phyloP scores from a whole-genome alignment of 2,329 filamentous ascomycete species.

The Penicillium thymicola region DNA sequence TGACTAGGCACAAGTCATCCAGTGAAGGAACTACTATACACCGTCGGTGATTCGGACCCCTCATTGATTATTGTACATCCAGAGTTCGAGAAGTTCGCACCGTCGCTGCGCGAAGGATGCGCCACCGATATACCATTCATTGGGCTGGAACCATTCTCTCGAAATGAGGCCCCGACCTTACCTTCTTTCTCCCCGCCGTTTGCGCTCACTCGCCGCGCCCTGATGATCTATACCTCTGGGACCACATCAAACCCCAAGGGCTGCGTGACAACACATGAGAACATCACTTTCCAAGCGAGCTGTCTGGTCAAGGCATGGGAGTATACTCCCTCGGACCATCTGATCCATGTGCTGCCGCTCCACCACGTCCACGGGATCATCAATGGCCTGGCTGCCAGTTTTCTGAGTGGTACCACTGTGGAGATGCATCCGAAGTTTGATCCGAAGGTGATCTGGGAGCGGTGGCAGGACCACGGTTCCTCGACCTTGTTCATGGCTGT shows the following conservation, averaged over 20 bases:
- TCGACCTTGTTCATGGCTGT: constrained; percentile 52
- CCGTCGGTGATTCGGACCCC: constrained; percentile 42
- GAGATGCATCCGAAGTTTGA: constrained; percentile 50
- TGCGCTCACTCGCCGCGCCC: constrained; percentile 31
- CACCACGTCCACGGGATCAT: constrained; percentile 53
- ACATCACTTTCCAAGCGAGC: constrained; percentile 34
- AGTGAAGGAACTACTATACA: constrained; percentile 42
- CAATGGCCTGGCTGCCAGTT: constrained; percentile 48
- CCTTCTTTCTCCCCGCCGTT: constrained; percentile 33
- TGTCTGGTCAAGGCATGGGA: constrained; percentile 33
- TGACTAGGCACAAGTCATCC: constrained; percentile 41
- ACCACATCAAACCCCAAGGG: constrained; percentile 44
- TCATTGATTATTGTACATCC: constrained; percentile 43
- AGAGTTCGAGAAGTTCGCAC: constrained; percentile 35
- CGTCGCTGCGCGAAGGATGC: constrained; percentile 30
- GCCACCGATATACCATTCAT: constrained; percentile 32
- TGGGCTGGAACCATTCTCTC: constrained; percentile 26
- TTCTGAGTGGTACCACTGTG: constrained; percentile 46
- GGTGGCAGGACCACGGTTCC: constrained; percentile 42
- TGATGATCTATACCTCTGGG: constrained; percentile 46
- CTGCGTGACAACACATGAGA: constrained; percentile 45
- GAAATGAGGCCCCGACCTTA: constrained; percentile 21
- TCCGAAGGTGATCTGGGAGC: constrained; percentile 45
- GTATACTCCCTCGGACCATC: constrained; percentile 38
- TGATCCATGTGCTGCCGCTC: constrained; percentile 51